Evolutionary conservation across 2,329 filamentous ascomycete genomes (phyloP).

Genomic region (Colletotrichum sp.): DNA sequence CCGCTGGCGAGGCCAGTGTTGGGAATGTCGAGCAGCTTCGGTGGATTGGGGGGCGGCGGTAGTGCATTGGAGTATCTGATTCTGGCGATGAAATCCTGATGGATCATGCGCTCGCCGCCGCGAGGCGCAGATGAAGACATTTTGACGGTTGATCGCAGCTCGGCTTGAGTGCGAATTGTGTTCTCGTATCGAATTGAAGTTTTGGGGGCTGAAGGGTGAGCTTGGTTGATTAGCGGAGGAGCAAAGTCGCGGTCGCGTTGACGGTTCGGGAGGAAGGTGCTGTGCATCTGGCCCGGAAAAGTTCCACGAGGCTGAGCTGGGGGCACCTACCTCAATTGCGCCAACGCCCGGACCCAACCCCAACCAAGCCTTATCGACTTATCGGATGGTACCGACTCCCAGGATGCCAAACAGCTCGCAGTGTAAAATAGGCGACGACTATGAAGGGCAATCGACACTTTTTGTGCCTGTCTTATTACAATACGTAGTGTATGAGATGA

Average conservation of each 20-base stretch:
- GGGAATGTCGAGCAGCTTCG: conserved; percentile 96
- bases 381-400: neutral
- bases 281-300: conserved; percentile 17
- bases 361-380: conserved; percentile 12
- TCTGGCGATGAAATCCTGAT: conserved; percentile 97
- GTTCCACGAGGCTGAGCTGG: conserved; percentile 22
- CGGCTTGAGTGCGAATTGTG: neutral
- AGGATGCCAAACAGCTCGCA: neutral
- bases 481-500: conserved; percentile 17
- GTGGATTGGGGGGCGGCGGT: conserved; percentile 90
- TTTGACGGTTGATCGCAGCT: neutral
- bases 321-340: neutral
- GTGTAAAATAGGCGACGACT: neutral
- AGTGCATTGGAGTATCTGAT: conserved; percentile 96
- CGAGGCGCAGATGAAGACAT: conserved; percentile 42
- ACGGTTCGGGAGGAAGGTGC: conserved; percentile 1
- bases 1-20: conserved; percentile 87
- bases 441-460: neutral
- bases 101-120: conserved; percentile 65
- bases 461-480: conserved; percentile 15
- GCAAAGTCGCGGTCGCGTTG: conserved; percentile 15
- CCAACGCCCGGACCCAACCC: conserved; percentile 3
- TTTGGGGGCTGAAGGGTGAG: neutral
- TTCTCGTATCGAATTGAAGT: neutral
- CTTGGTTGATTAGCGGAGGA: neutral